Base-by-base conservation (phyloP, 129 eudicot species). In the Scalesia atractyloides region DNA sequence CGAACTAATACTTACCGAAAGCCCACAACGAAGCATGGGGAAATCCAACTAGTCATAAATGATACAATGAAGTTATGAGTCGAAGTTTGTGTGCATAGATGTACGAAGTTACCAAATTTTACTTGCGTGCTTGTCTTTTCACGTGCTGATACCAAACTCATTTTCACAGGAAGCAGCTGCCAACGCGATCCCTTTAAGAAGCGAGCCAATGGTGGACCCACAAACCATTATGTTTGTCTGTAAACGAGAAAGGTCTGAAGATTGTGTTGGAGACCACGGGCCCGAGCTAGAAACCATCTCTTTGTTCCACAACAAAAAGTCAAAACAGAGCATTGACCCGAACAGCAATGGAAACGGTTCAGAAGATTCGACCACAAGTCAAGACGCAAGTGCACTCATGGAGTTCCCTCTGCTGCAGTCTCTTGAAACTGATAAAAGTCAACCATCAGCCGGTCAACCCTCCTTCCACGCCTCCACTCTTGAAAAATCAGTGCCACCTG, bases 401-500 rank as follows among this genome's bases (percentile, higher is more conserved):
- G 96, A 78, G 64, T 82, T 74, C 66, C 90, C 96, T 18, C 67
- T 88, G 64, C 79, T 88, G 30, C 84, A 85, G 51, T 58, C 87
- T 52, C 56, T 85, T 2, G 97, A 79, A 59, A 81, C 80, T 15
- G 74, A 76, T 50, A 79, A 81, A 59, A 89, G 76, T 57, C 78
- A 80, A 49, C 83, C 72, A 5, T 77, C 81, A 0, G 82, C 76
- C 2, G 75, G 76, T 58, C 80, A 83, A 14, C 84, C 73, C 3
- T 83, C 90, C 3, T 90, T 90, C 22, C 88, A 87, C 49, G 85
- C 96, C 9, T 74, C 90, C 44, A 80, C 84, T 30, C 90, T 92
- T 33, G 97, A 92, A 69, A 92, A 86, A 34, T 86, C 92, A 1
- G 96, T 92, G 24, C 97, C 97, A 59, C 97, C 97, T 0, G 96